phyloP scores from a whole-genome alignment of 2,329 filamentous ascomycete genomes.

The Claviceps africana region DNA sequence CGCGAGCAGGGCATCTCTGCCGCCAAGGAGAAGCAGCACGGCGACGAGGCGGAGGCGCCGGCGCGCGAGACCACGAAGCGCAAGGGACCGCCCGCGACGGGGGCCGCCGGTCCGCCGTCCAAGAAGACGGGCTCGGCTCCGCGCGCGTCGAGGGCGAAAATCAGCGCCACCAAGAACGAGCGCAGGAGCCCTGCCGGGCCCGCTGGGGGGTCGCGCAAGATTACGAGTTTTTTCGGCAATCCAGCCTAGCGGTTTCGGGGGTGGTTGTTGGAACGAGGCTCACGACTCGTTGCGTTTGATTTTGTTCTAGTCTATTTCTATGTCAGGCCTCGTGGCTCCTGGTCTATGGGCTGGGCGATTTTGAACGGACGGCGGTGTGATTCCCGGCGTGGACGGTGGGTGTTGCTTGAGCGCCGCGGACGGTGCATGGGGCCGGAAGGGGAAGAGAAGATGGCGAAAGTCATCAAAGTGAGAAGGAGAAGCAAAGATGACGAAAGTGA shows the following conservation, averaged over 20 bases:
- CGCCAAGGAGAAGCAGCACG: background rate
- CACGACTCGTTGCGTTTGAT: too few species aligned
- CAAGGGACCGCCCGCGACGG: constrained; percentile 11
- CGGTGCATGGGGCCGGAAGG: too few species aligned
- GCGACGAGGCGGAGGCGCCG: background rate
- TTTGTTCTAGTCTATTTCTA: too few species aligned
- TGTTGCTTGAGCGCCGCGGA: too few species aligned
- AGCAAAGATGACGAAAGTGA: too few species aligned
- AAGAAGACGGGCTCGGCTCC: constrained; percentile 14
- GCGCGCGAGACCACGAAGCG: constrained; percentile 9
- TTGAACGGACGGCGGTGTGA: too few species aligned
- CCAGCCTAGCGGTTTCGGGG: constrained; percentile 17
- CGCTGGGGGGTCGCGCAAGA: constrained; percentile 42
- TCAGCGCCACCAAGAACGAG: constrained; percentile 29
- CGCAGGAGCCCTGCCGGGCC: constrained; percentile 21
- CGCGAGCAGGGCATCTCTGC: background rate
- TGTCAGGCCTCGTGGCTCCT: too few species aligned
- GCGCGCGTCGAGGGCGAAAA: constrained; percentile 12
- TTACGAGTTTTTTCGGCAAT: constrained; percentile 78
- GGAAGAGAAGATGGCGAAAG: too few species aligned
- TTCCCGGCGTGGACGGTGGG: too few species aligned
- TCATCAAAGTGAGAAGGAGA: too few species aligned
- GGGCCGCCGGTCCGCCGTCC: constrained; percentile 8
- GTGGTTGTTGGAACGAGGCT: too few species aligned
- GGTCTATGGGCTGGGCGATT: too few species aligned